phyloP scores from a whole-genome alignment of 2,329 filamentous ascomycete genomes.

The Didymella keratinophila region DNA sequence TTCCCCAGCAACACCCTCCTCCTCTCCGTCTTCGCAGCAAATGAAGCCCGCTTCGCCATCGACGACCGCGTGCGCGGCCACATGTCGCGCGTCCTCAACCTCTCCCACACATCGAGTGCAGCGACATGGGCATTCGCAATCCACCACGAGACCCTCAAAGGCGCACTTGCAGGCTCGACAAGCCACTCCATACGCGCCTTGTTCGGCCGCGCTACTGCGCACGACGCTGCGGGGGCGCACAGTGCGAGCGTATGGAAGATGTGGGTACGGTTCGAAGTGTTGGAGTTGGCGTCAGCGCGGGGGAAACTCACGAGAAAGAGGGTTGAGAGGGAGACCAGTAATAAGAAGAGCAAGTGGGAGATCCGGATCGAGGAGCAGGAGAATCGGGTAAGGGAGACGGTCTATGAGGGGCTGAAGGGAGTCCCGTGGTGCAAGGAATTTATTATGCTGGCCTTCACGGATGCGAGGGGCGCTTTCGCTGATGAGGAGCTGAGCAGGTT shows the following conservation, averaged over 20 bases:
- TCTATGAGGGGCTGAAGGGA: conserved; percentile 63
- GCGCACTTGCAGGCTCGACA: conserved; percentile 54
- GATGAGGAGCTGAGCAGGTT: conserved; percentile 61
- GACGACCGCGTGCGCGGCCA: conserved; percentile 78
- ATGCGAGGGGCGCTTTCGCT: conserved; percentile 47
- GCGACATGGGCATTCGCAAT: conserved; percentile 64
- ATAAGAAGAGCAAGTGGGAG: not conserved
- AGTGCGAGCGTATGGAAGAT: conserved; percentile 42
- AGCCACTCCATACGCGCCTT: conserved; percentile 62
- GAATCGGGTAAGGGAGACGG: conserved; percentile 59
- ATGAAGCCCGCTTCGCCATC: conserved; percentile 74
- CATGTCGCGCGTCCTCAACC: conserved; percentile 56
- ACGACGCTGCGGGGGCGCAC: conserved; percentile 37
- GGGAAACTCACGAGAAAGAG: too few relatives aligned
- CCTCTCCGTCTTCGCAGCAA: conserved; percentile 74
- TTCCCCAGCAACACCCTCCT: conserved; percentile 83
- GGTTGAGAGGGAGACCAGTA: too few relatives aligned
- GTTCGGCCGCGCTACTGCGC: conserved; percentile 61
- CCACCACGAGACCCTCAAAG: conserved; percentile 60
- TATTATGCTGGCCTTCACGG: conserved; percentile 63
- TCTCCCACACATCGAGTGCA: conserved; percentile 48
- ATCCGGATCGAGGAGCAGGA: conserved; percentile 42
- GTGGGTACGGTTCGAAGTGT: conserved; percentile 48
- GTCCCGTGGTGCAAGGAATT: conserved; percentile 71
- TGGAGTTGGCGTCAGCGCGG: conserved; percentile 28